phyloP scores from a whole-genome alignment of 2,329 filamentous ascomycete genomes.

The Talaromyces piceae region DNA sequence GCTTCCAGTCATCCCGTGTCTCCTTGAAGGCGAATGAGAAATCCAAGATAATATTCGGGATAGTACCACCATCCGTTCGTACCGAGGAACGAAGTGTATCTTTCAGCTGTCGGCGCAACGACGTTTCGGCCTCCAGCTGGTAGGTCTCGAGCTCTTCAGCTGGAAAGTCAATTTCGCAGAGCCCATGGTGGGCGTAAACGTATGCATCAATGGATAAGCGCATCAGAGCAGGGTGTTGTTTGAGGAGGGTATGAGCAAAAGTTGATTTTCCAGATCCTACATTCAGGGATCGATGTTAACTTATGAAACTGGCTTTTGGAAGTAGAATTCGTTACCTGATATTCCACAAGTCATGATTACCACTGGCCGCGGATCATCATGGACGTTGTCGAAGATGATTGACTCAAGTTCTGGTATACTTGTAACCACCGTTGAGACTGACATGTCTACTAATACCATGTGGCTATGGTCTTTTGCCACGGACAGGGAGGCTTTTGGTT shows the following conservation, averaged over 20 bases:
- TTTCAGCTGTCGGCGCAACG: not conserved
- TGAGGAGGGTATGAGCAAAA: constrained; percentile 12
- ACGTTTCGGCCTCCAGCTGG: constrained; percentile 11
- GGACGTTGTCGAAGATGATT: not conserved
- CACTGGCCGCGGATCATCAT: not conserved
- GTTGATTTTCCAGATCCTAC: constrained; percentile 14
- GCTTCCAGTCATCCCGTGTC: constrained; percentile 12
- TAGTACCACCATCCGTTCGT: not conserved
- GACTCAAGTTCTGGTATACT: not conserved
- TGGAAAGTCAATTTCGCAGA: constrained; percentile 11
- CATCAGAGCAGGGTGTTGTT: constrained; percentile 10
- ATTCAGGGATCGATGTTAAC: not conserved
- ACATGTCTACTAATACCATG: not conserved
- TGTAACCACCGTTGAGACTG: not conserved
- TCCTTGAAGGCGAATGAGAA: constrained; percentile 12
- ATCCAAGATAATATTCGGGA: constrained; percentile 8
- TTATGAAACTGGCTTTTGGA: not conserved
- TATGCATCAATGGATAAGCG: constrained; percentile 13
- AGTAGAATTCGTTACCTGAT: not conserved
- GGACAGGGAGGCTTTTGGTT: no score
- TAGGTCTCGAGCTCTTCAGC: constrained; percentile 10
- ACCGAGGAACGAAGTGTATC: not conserved
- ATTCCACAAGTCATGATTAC: not conserved
- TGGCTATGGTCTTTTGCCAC: no score
- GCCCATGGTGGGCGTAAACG: constrained; percentile 9